Evolutionary conservation across 495 filamentous ascomycete genomes (phyloP), one percentile per base, ranked within the genome.

Genomic region (Trichocladium uniseriatum): DNA sequence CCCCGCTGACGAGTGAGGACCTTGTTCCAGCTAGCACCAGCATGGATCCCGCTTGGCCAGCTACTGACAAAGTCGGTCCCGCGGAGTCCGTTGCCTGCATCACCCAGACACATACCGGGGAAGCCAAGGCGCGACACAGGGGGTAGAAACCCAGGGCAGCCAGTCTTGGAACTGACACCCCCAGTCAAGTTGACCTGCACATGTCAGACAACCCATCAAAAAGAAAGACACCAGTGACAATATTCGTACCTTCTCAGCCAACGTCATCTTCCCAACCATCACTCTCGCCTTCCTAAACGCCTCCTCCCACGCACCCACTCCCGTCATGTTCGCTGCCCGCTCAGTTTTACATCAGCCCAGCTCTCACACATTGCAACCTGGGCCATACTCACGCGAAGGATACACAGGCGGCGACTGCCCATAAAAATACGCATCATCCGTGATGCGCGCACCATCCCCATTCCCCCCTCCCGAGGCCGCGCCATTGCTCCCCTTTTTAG

Each of bases 161-260:
- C 51, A 8, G 69, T 80, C 14, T 66, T 69, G 6, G 51, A 59
- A 14, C 8, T 18, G 7, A 63, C 54, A 5, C 79, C 80, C 2
- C 69, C 71, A 0, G 79, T 81, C 43, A 82, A 64, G 42, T 68
- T 73, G 37, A 75, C 70, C 69, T 70, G n/a, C 51, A 15, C 5
- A 11, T 4, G 24, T 27, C 24, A 27, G 24, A 4, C 24, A 4
- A 3, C 24, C 24, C 4, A 8, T 15, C 14, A n/a, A 16, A 24
- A 20, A 16, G 1, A 37, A 13, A 14, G 4, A 37, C 5, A 14
- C 4, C 14, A 37, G 34, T 4, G 15, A 5, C 5, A 37, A n/a
- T n/a, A n/a, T n/a, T n/a, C 70, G 67, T 39, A 82, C 77, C 66
- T 83, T 83, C 50, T 86, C 79, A 10, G 78, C 75, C 9, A 75